A percentile compares a stretch with the other conserved stretches of the same genome.
These are phyloP conservation scores for Scleroderma citrinum DNA, from an alignment of 768 basidiomycete genomes.

Conservation along the genomic window DNA sequence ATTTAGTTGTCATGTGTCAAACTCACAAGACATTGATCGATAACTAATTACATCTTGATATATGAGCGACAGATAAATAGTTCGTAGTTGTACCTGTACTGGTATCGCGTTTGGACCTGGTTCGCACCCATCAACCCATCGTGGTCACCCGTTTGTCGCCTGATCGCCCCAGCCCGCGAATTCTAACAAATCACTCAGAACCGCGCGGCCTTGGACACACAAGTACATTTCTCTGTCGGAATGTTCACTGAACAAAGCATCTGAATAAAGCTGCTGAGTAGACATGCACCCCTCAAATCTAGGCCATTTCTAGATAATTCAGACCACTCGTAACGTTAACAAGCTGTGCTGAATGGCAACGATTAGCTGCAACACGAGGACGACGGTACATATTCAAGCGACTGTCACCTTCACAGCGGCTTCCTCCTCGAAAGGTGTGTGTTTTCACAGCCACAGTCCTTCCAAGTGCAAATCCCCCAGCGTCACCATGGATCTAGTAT, in stretches of 20 bases:
- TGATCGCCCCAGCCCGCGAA: too few species aligned
- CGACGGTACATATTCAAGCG: background rate
- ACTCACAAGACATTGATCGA: too few species aligned
- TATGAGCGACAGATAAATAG: too few species aligned
- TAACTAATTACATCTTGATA: too few species aligned
- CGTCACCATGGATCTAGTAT: too few species aligned
- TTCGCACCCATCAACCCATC: too few species aligned
- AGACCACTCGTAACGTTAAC: slow-evolving; percentile 23
- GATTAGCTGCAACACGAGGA: background rate
- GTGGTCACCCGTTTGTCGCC: too few species aligned
- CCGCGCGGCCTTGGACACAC: background rate
- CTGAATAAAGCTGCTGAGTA: background rate
- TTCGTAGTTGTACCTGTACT: too few species aligned
- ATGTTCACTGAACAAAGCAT: background rate
- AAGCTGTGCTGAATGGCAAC: background rate
- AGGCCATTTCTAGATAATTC: slow-evolving; percentile 22
- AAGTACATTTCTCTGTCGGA: background rate
- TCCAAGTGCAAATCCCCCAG: slow-evolving; percentile 21
- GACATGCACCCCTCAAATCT: slow-evolving; percentile 14
- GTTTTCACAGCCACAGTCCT: too few species aligned
- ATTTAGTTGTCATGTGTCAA: too few species aligned
- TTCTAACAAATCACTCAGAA: background rate
- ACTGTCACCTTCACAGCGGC: background rate
- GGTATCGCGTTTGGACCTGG: too few species aligned
- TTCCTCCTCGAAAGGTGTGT: background rate